Percentiles rank a stretch among this genome's conserved stretches.
These are phyloP conservation scores for Pythium aquatile DNA, from an alignment of 352 stramenopile genomes.

Conservation along the genomic window DNA sequence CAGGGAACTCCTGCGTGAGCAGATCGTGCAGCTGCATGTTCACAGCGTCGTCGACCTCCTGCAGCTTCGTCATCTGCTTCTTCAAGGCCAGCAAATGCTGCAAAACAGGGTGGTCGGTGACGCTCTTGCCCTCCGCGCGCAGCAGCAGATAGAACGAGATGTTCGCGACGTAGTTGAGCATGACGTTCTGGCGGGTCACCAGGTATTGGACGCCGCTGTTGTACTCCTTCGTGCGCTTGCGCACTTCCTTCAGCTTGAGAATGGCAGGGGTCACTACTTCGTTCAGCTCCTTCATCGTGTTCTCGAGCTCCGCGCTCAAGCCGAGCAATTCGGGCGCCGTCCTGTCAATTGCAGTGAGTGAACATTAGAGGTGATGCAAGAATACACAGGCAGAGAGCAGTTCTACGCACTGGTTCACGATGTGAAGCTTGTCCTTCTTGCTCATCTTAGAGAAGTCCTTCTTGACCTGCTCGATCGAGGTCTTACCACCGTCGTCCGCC, in stretches of 20 bases:
- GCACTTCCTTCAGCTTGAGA: slow-evolving; percentile 66
- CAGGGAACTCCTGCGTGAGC: slow-evolving; percentile 61
- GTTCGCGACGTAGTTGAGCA: slow-evolving; percentile 85
- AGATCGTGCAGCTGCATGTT: slow-evolving; percentile 61
- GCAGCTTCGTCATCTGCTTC: slow-evolving; percentile 71
- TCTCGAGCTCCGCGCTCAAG: slow-evolving; percentile 63
- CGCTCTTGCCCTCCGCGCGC: slow-evolving; percentile 75
- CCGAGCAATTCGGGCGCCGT: slow-evolving; percentile 73
- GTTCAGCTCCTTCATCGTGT: slow-evolving; percentile 61
- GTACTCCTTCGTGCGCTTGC: slow-evolving; percentile 50
- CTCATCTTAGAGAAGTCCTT: slow-evolving; percentile 86
- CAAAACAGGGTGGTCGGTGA: slow-evolving; percentile 75
- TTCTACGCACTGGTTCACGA: slow-evolving; percentile 75
- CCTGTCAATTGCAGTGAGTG: slow-evolving; percentile 22
- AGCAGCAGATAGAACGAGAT: slow-evolving; percentile 87
- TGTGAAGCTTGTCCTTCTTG: slow-evolving; percentile 86
- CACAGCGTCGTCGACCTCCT: slow-evolving; percentile 53
- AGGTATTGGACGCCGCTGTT: slow-evolving; percentile 75
- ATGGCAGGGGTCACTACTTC: slow-evolving; percentile 68
- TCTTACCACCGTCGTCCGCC: slow-evolving; percentile 42
- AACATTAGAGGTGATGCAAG: background rate
- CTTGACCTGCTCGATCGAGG: slow-evolving; percentile 69
- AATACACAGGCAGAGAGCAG: background rate
- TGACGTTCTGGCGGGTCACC: slow-evolving; percentile 74
- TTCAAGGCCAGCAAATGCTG: slow-evolving; percentile 73